phyloP scores from a whole-genome alignment of 2,329 filamentous ascomycete genomes.

The Trichoderma simmonsii region DNA sequence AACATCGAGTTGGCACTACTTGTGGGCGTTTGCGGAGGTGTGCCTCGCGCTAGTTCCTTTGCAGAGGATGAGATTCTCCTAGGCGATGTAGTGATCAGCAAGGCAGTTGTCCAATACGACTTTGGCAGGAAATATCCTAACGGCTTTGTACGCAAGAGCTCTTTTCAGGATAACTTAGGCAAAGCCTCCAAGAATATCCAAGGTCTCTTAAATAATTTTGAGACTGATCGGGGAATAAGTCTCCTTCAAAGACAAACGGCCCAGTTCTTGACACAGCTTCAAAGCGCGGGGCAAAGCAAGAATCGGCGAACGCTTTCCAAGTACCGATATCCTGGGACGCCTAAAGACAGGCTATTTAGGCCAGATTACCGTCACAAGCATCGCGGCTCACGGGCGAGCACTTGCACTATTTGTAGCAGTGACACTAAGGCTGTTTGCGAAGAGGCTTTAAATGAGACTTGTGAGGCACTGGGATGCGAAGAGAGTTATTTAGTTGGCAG shows the following conservation, averaged over 20 bases:
- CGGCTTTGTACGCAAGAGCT: slow-evolving; percentile 27
- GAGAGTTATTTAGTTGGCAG: slow-evolving; percentile 29
- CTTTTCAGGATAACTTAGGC: slow-evolving; percentile 26
- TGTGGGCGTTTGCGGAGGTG: slow-evolving; percentile 39
- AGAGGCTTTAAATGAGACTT: slow-evolving; percentile 9
- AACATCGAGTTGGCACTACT: slow-evolving; percentile 34
- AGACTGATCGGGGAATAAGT: slow-evolving; percentile 18
- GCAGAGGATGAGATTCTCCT: slow-evolving; percentile 25
- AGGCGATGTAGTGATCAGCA: slow-evolving; percentile 34
- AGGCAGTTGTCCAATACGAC: slow-evolving; percentile 30
- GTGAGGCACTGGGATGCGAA: slow-evolving; percentile 20
- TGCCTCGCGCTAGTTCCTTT: slow-evolving; percentile 23
- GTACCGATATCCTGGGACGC: slow-evolving; percentile 28
- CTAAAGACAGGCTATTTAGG: slow-evolving; percentile 31
- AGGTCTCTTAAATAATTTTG: slow-evolving; percentile 26
- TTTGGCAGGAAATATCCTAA: slow-evolving; percentile 27
- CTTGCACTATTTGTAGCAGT: slow-evolving; percentile 14
- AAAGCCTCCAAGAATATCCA: slow-evolving; percentile 29
- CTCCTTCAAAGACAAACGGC: slow-evolving; percentile 14
- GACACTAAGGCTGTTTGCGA: slow-evolving; percentile 16
- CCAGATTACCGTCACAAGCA: slow-evolving; percentile 34
- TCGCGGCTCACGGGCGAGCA: slow-evolving; percentile 1
- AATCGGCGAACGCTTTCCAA: slow-evolving; percentile 7
- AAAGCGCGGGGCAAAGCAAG: background rate
- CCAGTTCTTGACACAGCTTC: slow-evolving; percentile 18